Evolutionary conservation across 1,284 basidiomycete species (phyloP).

Genomic region (Cryptococcus hybrid): DNA sequence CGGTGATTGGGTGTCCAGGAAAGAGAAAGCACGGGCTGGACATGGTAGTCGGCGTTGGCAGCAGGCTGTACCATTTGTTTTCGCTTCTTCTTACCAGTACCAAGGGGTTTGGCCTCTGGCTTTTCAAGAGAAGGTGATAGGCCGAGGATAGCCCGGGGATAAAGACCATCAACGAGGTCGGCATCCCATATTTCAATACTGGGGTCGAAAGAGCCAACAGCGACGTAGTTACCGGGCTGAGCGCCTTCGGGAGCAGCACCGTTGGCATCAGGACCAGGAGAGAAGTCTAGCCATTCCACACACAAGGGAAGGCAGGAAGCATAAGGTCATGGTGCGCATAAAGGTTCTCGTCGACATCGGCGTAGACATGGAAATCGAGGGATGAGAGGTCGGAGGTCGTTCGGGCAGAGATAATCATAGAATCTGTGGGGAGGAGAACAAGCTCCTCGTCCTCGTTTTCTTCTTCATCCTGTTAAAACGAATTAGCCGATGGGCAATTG

Average conservation of each 20-base stretch:
- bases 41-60: constrained; percentile 72
- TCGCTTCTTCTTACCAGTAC: constrained; percentile 92
- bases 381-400: constrained; percentile 97
- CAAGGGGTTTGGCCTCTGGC: constrained; percentile 71
- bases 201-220: constrained; percentile 95
- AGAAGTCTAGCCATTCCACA: constrained; percentile 98
- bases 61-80: constrained; percentile 76
- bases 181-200: constrained; percentile 99
- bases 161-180: constrained; percentile 90
- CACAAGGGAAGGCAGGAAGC: constrained; percentile 95
- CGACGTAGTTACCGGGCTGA: constrained; percentile 77
- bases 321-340: constrained; percentile 98
- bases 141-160: constrained; percentile 88
- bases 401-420: constrained; percentile 88
- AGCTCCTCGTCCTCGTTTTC: constrained; percentile 86
- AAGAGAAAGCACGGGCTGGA: constrained; percentile 87
- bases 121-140: constrained; percentile 64
- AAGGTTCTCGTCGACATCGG: constrained; percentile 86
- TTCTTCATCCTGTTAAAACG: constrained; percentile 62
- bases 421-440: constrained; percentile 85
- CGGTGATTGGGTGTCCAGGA: constrained; percentile 90
- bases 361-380: constrained; percentile 92
- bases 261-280: constrained; percentile 44
- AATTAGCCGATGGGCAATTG: not conserved
- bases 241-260: constrained; percentile 42